Evolutionary conservation across 2,329 filamentous ascomycete genomes (phyloP).

Genomic region (Cercospora zeina): DNA sequence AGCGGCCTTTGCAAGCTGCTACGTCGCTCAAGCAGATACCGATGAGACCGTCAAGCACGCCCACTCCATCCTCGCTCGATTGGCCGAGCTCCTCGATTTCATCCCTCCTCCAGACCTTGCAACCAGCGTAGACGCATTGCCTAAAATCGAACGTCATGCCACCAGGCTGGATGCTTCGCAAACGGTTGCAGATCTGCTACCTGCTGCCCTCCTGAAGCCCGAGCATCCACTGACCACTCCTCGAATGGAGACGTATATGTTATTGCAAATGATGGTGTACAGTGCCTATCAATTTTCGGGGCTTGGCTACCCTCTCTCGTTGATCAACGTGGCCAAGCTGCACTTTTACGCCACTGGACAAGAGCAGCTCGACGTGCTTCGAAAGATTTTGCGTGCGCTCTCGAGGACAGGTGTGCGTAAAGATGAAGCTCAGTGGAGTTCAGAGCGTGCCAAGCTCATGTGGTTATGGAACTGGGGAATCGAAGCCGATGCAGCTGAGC

Average conservation of each 20-base stretch:
- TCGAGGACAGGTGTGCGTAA: conserved; percentile 46
- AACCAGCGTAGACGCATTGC: conserved; percentile 46
- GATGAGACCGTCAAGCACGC: conserved; percentile 60
- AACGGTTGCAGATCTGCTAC: conserved; percentile 40
- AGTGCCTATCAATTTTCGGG: conserved; percentile 48
- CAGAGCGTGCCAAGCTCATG: conserved; percentile 63
- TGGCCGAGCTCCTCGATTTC: conserved; percentile 61
- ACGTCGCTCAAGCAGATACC: conserved; percentile 63
- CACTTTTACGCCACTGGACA: conserved; percentile 62
- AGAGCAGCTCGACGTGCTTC: conserved; percentile 63
- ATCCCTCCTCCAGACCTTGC: conserved; percentile 56
- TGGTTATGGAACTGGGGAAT: conserved; percentile 75
- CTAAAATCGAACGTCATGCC: conserved; percentile 44
- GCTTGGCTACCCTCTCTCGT: conserved; percentile 46
- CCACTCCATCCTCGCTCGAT: conserved; percentile 61
- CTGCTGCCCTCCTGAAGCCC: conserved; percentile 55
- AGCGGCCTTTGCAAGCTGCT: conserved; percentile 66
- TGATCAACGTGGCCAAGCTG: conserved; percentile 56
- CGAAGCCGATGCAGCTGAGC: conserved; percentile 44
- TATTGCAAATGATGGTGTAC: conserved; percentile 64
- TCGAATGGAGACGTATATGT: conserved; percentile 54
- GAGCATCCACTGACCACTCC: conserved; percentile 68
- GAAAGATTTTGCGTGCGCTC: conserved; percentile 60
- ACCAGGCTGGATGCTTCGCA: conserved; percentile 39
- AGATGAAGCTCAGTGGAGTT: conserved; percentile 65